A percentile compares a stretch with the other conserved stretches of the same genome.
Conservation (phyloP, 73 alveolate species). For the Paramecium sonneborni region DNA sequence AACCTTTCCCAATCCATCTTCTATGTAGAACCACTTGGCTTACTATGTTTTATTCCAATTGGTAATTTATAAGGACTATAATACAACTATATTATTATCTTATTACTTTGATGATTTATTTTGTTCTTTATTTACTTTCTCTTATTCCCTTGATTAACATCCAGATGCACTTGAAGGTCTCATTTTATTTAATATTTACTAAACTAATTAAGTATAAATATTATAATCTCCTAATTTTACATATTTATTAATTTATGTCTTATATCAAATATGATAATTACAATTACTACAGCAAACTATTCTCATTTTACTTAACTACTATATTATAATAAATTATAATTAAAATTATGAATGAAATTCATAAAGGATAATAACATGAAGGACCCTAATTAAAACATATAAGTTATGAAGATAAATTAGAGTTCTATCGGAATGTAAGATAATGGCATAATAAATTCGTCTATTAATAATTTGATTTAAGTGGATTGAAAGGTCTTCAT, state of each 20-base stretch:
- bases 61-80: conserved; percentile 22
- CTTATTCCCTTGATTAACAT: background rate
- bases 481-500: background rate
- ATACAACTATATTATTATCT: background rate
- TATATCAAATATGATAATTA: no score
- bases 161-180: conserved; percentile 42
- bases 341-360: background rate
- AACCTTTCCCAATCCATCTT: conserved; percentile 36
- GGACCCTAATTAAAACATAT: background rate
- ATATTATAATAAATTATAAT: background rate
- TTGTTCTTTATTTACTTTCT: background rate
- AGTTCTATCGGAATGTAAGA: background rate
- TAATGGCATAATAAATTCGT: conserved; percentile 4
- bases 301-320: no score
- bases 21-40: background rate
- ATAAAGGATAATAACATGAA: background rate
- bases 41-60: background rate
- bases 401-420: background rate
- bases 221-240: background rate
- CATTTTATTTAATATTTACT: background rate
- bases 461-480: background rate
- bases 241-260: background rate
- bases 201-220: background rate
- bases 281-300: no score
- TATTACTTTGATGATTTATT: background rate